Base-by-base conservation (phyloP, 2,329 filamentous ascomycete species). In the Penicillium janthinellum region DNA sequence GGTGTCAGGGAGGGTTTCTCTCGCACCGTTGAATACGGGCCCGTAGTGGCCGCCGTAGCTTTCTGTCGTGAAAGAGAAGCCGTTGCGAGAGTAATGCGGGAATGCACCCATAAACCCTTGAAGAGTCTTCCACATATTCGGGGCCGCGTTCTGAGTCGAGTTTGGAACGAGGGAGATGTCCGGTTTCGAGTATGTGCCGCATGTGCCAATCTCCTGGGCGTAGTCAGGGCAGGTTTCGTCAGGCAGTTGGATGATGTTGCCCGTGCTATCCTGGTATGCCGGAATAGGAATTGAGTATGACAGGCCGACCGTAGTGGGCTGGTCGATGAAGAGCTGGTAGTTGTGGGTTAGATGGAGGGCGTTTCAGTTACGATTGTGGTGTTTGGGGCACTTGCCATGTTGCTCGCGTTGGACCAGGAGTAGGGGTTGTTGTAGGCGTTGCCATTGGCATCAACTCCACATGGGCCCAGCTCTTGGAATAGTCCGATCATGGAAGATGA, bases 101-200 rank as follows among this genome's bases (percentile, higher is more conserved):
- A 88, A 87, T 0, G 81, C 85, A 2, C 85, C 85, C 81, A 86
- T 85, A 71, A 88, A 88, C 1, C 84, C 85, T 67, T 87, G 85
- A 28, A 87, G 68, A 0, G 83, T 84, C 71, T 82, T 84, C 83
- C 83, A 88, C 75, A 88, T 84, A 56, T 82, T 83, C 1, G 83
- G 83, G 3, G 85, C 85, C 2, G 84, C 84, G 56, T 72, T 75
- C 15, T 75, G 64, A 1, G 84, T 87, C 8, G 78, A 77, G 65
- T 85, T 84, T 10, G 83, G 81, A 1, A 82, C 85, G 49, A 83
- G 66, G 0, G 77, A 79, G 10, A 78, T 67, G 60, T 85, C 81
- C 0, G 81, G 77, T 56, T 80, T 79, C 12, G 81, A 83, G 64
- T 83, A 87, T 1, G 85, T 87, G 10, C 83, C 84, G 64, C 85